phyloP scores from a whole-genome alignment of 2,329 filamentous ascomycete genomes.

The Trichophyton mentagrophytes region DNA sequence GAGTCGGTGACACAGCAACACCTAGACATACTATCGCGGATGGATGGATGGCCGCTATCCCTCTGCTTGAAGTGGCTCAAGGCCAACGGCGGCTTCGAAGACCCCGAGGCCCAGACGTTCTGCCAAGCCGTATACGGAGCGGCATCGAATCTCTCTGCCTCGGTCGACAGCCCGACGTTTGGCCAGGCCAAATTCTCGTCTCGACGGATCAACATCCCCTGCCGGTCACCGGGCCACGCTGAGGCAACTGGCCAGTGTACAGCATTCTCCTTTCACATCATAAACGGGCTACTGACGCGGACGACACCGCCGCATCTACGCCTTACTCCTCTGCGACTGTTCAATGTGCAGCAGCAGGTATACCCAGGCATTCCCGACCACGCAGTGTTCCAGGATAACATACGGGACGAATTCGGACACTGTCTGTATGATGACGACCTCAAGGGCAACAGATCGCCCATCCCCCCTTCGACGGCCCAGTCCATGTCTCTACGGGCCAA shows the following conservation, averaged over 20 bases:
- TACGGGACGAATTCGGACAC: conserved; percentile 49
- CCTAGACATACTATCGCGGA: conserved; percentile 36
- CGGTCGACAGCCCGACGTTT: conserved; percentile 35
- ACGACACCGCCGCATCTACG: conserved; percentile 41
- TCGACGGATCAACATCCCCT: conserved; percentile 26
- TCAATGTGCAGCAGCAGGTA: conserved; percentile 53
- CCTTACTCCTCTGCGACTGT: conserved; percentile 52
- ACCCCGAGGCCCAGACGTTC: conserved; percentile 21
- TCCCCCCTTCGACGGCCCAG: conserved; percentile 3
- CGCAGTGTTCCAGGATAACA: conserved; percentile 46
- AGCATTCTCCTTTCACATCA: conserved; percentile 44
- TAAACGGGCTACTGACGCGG: conserved; percentile 49
- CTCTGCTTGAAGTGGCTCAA: conserved; percentile 26
- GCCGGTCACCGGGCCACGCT: conserved; percentile 14
- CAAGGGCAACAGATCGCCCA: conserved; percentile 6
- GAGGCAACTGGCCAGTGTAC: conserved; percentile 32
- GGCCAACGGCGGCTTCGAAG: conserved; percentile 17
- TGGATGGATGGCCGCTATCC: conserved; percentile 30
- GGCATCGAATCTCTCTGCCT: conserved; percentile 25
- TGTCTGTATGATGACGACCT: conserved; percentile 8
- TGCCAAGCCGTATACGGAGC: conserved; percentile 37
- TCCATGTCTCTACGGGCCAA: conserved; percentile 9
- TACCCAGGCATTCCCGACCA: conserved; percentile 44
- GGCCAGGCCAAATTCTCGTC: conserved; percentile 28
- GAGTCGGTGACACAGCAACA: conserved; percentile 45